Evolutionary conservation across 1,284 basidiomycete species (phyloP), one percentile per base, ranked within the genome.

Genomic region (Sphagnurus paluster): DNA sequence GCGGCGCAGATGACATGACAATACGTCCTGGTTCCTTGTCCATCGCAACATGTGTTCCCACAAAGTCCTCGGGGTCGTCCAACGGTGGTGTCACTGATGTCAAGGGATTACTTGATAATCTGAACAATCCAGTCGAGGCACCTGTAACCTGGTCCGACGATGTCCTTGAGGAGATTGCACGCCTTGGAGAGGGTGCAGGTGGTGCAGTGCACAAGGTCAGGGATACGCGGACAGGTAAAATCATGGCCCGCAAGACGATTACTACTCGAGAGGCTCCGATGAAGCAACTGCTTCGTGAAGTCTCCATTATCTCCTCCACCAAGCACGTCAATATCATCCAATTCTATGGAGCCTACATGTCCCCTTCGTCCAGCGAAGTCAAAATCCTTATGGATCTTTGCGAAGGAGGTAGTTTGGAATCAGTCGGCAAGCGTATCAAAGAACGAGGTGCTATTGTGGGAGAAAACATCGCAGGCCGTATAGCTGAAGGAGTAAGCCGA

Each of bases 231-330:
- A 90, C 82, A 0, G 83, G 84, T 20, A 70, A 75, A 58, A 79
- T 97, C 58, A 87, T 98, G 81, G 97, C 95, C 7, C 86, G 93
- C 59, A 99, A 99, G 81, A 92, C 94, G 17, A 98, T 99, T 61
- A 90, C 93, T 7, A 94, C 93, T 9, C 90, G 90, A 32, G 90
- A 96, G 54, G 95, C 94, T 40, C 96, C 96, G 2, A 80, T 90
- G 62, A 91, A 87, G 59, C 96, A 99, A 70, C 82, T 98, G 48
- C 74, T 97, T 35, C 87, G 96, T 32, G 97, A 99, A 69, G 79
- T 99, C 46, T 82, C 84, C 41, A 94, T 98, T 68, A 90, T 93
- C 54, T 86, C 92, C 29, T 80, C 83, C 33, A 93, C 90, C 48
- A 75, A 83, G 38, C 93, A 97, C 57, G 73, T 83, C 53, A 95